A percentile compares a stretch with the other conserved stretches of the same genome.
These are phyloP conservation scores for Starmerella sp. DNA, from an alignment of 805 yeast genomes.

Conservation along the genomic window DNA sequence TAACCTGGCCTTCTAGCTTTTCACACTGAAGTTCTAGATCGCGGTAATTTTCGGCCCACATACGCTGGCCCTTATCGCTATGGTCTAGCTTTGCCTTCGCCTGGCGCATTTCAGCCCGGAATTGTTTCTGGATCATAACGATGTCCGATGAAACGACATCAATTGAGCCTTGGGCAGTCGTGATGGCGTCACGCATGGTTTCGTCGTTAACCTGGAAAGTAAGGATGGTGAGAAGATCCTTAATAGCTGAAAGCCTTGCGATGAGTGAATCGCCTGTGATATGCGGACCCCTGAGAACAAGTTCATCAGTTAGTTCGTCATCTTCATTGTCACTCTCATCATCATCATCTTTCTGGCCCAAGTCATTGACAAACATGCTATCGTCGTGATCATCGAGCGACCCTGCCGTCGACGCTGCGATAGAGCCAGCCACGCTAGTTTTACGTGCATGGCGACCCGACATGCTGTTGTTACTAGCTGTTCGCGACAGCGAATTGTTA, in stretches of 20 bases:
- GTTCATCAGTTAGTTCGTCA: slow-evolving; percentile 21
- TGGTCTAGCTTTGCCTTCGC: slow-evolving; percentile 17
- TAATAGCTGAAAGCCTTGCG: slow-evolving; percentile 25
- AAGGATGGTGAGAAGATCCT: slow-evolving; percentile 22
- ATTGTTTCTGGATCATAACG: slow-evolving; percentile 11
- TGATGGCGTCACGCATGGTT: slow-evolving; percentile 19
- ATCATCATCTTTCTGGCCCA: slow-evolving; percentile 35
- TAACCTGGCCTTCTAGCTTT: slow-evolving; percentile 31
- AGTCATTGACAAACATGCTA: slow-evolving; percentile 21
- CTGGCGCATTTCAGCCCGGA: slow-evolving; percentile 8
- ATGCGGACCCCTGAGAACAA: slow-evolving; percentile 15
- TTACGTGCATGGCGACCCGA: slow-evolving; percentile 2
- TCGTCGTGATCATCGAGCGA: slow-evolving; percentile 3
- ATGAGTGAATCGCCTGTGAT: slow-evolving; percentile 24
- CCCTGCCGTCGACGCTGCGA: not conserved
- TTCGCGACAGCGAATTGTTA: not conserved
- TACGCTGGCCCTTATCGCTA: slow-evolving; percentile 23
- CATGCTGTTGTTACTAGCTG: not conserved
- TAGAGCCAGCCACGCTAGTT: not conserved
- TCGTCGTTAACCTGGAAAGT: slow-evolving; percentile 18
- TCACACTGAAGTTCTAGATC: slow-evolving; percentile 33
- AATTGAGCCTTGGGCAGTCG: slow-evolving; percentile 17
- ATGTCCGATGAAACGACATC: slow-evolving; percentile 20
- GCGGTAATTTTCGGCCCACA: slow-evolving; percentile 37
- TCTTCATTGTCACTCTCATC: slow-evolving; percentile 27